A percentile compares a stretch with the other conserved stretches of the same genome.
Evolutionary conservation across 2,329 filamentous ascomycete genomes (phyloP).

Genomic region (Ophiostoma fasciatum): DNA sequence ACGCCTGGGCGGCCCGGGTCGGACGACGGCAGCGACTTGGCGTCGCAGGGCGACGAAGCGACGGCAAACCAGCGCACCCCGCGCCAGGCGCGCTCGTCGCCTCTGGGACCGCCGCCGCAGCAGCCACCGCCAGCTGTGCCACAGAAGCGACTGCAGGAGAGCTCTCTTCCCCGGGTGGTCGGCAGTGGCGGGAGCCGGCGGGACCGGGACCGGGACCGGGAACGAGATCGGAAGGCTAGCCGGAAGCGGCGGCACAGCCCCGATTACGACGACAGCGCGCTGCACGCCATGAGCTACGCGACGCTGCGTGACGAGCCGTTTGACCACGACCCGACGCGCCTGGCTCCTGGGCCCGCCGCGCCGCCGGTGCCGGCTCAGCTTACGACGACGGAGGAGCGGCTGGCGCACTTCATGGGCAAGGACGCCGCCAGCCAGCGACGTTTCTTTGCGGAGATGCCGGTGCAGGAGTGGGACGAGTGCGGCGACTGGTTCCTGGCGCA

Average conservation of each 20-base stretch:
- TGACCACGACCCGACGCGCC: constrained; percentile 39
- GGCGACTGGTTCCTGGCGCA: constrained; percentile 45
- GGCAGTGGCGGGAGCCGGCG: constrained; percentile 2
- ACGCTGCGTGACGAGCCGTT: constrained; percentile 37
- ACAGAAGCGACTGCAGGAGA: constrained; percentile 14
- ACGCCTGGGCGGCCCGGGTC: constrained; percentile 9
- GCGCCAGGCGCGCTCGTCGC: constrained; percentile 6
- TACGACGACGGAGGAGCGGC: constrained; percentile 31
- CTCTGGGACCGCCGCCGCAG: constrained; percentile 1
- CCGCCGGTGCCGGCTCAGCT: constrained; percentile 20
- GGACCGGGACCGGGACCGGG: neutral
- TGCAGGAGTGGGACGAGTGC: constrained; percentile 43
- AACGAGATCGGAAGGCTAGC: constrained; percentile 10
- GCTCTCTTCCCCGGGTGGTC: constrained; percentile 9
- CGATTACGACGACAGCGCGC: constrained; percentile 41
- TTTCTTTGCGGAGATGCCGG: constrained; percentile 37
- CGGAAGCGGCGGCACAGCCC: constrained; percentile 30
- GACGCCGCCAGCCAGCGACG: constrained; percentile 26
- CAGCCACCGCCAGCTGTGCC: constrained; percentile 10
- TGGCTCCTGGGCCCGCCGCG: constrained; percentile 18
- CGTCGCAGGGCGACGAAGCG: constrained; percentile 16
- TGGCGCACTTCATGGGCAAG: constrained; percentile 34
- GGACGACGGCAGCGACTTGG: constrained; percentile 16
- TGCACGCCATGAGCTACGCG: constrained; percentile 38
- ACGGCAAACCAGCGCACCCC: constrained; percentile 16